Conservation (phyloP, 441 rosid genomes). For the Pelargonium australe region DNA sequence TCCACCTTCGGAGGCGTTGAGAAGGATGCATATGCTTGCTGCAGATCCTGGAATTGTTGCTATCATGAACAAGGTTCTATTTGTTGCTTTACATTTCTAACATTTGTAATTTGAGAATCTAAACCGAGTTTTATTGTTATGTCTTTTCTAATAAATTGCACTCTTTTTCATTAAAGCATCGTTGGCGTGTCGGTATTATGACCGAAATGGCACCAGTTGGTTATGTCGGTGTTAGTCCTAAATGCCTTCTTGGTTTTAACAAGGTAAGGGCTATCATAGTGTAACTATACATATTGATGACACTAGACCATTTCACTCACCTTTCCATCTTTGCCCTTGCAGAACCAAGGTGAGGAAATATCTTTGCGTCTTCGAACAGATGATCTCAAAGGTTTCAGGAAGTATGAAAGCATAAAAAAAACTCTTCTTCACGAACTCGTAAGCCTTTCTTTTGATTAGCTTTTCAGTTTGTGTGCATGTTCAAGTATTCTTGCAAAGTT, state of each 20-base stretch:
- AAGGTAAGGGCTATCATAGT: conserved; percentile 42
- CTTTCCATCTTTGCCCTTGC: conserved; percentile 23
- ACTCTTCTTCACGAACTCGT: conserved; percentile 96
- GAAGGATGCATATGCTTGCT: conserved; percentile 94
- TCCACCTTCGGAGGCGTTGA: conserved; percentile 76
- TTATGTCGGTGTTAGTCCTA: conserved; percentile 87
- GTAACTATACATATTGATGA: background rate
- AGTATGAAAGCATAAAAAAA: conserved; percentile 82
- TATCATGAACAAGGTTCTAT: conserved; percentile 76
- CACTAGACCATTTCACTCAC: conserved; percentile 11
- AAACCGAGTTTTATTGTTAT: background rate
- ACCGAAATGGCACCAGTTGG: conserved; percentile 98
- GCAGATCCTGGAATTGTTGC: conserved; percentile 92
- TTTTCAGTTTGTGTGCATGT: background rate
- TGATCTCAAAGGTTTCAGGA: conserved; percentile 90
- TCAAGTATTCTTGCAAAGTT: background rate
- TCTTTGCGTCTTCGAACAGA: conserved; percentile 94
- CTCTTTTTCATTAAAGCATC: conserved; percentile 47
- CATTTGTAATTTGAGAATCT: conserved; percentile 11
- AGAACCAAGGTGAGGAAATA: conserved; percentile 97
- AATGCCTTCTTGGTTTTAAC: conserved; percentile 80
- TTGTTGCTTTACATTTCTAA: background rate
- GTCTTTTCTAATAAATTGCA: conserved; percentile 10
- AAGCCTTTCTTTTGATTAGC: conserved; percentile 21
- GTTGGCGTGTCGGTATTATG: conserved; percentile 82